Conservation (phyloP, 768 basidiomycete genomes). For the Amyloporia xantha region DNA sequence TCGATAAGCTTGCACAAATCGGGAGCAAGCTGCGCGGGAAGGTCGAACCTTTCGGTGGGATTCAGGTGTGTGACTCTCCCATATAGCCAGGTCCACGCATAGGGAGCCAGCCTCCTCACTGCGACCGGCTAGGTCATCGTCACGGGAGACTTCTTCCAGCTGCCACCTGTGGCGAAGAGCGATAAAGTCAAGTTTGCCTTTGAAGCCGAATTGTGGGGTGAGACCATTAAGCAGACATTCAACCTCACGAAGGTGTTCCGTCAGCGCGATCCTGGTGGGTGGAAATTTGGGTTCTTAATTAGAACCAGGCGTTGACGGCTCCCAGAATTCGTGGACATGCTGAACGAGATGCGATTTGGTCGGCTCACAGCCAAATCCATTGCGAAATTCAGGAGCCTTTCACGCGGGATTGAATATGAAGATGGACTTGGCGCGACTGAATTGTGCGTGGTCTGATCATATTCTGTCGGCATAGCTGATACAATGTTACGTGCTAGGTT, state of each 20-base stretch:
- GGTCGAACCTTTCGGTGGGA: slow-evolving; percentile 82
- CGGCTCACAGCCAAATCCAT: slow-evolving; percentile 58
- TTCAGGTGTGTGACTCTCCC: slow-evolving; percentile 51
- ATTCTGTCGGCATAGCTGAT: background rate
- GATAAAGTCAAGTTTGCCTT: slow-evolving; percentile 75
- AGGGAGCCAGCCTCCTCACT: background rate
- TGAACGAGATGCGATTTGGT: slow-evolving; percentile 98
- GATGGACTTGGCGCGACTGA: slow-evolving; percentile 89
- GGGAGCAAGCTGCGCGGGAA: slow-evolving; percentile 58
- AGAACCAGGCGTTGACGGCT: no score
- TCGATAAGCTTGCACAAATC: slow-evolving; percentile 82
- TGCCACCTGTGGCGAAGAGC: slow-evolving; percentile 80
- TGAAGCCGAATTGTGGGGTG: slow-evolving; percentile 48
- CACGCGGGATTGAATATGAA: slow-evolving; percentile 59
- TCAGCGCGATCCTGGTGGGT: slow-evolving; percentile 81
- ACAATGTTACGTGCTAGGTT: slow-evolving; percentile 46
- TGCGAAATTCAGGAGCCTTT: slow-evolving; percentile 60
- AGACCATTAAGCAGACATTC: slow-evolving; percentile 76
- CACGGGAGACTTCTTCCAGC: slow-evolving; percentile 97
- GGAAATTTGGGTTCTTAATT: no score
- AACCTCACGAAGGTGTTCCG: slow-evolving; percentile 95
- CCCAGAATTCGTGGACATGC: slow-evolving; percentile 87
- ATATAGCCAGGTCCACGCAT: background rate
- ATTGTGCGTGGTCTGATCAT: slow-evolving; percentile 47
- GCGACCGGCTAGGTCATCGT: slow-evolving; percentile 68